Base-by-base conservation (phyloP, 768 basidiomycete genomes). In the Hericium erinaceus region DNA sequence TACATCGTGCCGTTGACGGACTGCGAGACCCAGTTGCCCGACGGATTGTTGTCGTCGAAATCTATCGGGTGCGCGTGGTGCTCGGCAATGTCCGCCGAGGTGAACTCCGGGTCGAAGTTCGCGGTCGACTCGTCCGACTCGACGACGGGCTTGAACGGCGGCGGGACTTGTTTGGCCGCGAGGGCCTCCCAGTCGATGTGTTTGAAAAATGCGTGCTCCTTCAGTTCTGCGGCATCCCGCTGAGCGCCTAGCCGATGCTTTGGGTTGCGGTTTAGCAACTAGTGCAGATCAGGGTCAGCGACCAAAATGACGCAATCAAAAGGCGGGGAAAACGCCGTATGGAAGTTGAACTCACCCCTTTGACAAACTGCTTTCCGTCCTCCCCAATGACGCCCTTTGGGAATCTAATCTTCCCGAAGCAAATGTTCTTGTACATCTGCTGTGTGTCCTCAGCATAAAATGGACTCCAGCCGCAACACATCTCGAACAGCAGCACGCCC, bases 391-490 rank as follows among this genome's bases (percentile, higher is more conserved):
- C 95, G 55, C 89, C 95, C 67, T 92, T 89, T 4, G 97, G 97
- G 75, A 98, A 98, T 55, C 94, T 80, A 68, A 98, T 98, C 80
- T 98, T 98, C 59, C 97, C 97, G 71, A 98, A 99, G 69, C 95
- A 97, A 64, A 92, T 92, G 73, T 90, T 93, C 78, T 94, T 94
- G 77, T 99, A 99, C 97, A 99, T 99, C 73, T 95, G 92, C 70
- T 99, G 95, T 4, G 93, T 97, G 68, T 99, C 97, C 67, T 99
- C 97, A 16, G 95, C 95, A 67, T 98, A 99, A 74, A 98, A 99
- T 44, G 97, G 97, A 68, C 90, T 93, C 97, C 97, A 98, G 6
- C 97, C 97, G 64, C 97, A 99, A 66, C 97, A 98, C 97, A 99
- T 99, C 74, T 99, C 97, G 69, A 98, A 99, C 22, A 99, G 77